A percentile compares a stretch with the other conserved stretches of the same genome.
These are phyloP conservation scores for Neurospora crassa DNA, from an alignment of 2,329 filamentous ascomycete genomes.

Conservation along the genomic window DNA sequence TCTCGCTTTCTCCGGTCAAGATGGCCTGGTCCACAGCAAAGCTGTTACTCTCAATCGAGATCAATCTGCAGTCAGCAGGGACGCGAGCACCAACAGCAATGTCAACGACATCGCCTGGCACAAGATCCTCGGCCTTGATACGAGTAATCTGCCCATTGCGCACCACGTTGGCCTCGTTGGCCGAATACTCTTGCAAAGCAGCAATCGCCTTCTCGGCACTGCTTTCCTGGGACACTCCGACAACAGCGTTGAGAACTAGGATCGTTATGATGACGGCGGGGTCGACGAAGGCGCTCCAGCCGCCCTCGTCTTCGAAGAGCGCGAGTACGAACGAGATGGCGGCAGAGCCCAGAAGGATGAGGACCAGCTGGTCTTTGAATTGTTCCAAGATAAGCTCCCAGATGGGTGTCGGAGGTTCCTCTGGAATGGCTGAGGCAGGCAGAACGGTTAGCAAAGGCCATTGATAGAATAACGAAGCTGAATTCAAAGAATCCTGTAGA, in stretches of 20 bases:
- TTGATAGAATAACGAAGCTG: background rate
- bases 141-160: slow-evolving; percentile 69
- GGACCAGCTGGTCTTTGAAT: slow-evolving; percentile 96
- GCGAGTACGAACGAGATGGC: slow-evolving; percentile 89
- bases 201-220: slow-evolving; percentile 98
- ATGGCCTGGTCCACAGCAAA: slow-evolving; percentile 96
- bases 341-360: slow-evolving; percentile 88
- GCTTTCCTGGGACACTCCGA: slow-evolving; percentile 96
- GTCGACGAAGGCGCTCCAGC: slow-evolving; percentile 96
- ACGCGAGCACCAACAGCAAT: slow-evolving; percentile 87
- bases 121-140: slow-evolving; percentile 92
- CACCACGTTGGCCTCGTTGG: slow-evolving; percentile 91
- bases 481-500: background rate
- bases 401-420: slow-evolving; percentile 90
- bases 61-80: slow-evolving; percentile 83
- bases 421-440: slow-evolving; percentile 46
- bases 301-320: slow-evolving; percentile 84
- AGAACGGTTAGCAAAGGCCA: background rate
- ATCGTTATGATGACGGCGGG: slow-evolving; percentile 96
- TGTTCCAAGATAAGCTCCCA: slow-evolving; percentile 97
- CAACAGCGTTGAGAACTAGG: slow-evolving; percentile 89
- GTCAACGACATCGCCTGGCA: slow-evolving; percentile 86
- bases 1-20: slow-evolving; percentile 94
- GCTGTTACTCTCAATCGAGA: slow-evolving; percentile 92
- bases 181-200: slow-evolving; percentile 95